Base-by-base conservation (phyloP, 129 eudicot species). In the Scalesia atractyloides region DNA sequence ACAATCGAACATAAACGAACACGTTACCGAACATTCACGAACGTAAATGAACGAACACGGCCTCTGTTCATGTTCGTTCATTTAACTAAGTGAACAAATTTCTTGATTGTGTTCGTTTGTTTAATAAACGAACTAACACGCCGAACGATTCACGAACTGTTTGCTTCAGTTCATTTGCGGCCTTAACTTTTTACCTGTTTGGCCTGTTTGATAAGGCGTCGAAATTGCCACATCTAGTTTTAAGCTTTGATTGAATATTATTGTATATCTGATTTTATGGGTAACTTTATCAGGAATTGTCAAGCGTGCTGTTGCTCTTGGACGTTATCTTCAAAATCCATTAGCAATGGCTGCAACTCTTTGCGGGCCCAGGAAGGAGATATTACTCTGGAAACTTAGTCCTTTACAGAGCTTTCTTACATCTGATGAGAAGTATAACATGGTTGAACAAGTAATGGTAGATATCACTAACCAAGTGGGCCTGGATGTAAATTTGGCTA, bases 401-500 rank as follows among this genome's bases (percentile, higher is more conserved):
- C 86, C 89, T 37, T 71, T 89, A 65, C 95, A 92, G 77, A 80
- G 79, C 80, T 89, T 89, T 73, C 84, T 92, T 19, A 82, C 91
- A 69, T 85, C 96, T 70, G 90, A 92, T 76, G 98, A 92, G 73
- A 92, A 92, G 73, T 92, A 92, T 69, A 85, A 56, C 67, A 84
- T 92, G 84, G 65, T 89, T 69, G 95, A 92, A 80, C 95, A 92
- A 80, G 83, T 92, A 33, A 87, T 92, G 96, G 96, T 92, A 22
- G 96, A 92, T 78, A 89, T 82, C 53, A 89, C 94, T 17, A 92
- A 92, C 78, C 98, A 89, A 81, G 96, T 92, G 16, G 96, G 98
- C 69, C 84, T 92, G 37, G 98, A 92, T 74, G 63, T 92, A 43
- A 92, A 92, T 84, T 72, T 85, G 75, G 98, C 98, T 20, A 74